Conservation (phyloP, 176 grass and related monocot genomes). For the Zoysia pacifica region DNA sequence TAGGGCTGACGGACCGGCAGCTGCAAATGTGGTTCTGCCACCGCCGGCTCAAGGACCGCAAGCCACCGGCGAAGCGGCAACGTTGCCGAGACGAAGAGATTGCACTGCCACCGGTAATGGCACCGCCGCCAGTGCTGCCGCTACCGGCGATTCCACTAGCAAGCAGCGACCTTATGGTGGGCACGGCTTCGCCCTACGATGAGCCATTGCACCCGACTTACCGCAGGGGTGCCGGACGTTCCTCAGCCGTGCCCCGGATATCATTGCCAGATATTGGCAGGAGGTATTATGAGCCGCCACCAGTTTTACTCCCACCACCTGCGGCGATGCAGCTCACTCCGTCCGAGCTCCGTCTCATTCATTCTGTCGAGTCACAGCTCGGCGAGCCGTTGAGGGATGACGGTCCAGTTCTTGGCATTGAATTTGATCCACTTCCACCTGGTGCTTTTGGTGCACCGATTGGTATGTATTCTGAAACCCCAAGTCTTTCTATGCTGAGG, state of each 20-base stretch:
- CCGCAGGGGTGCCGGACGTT: slow-evolving; percentile 47
- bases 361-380: slow-evolving; percentile 75
- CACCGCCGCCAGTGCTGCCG: slow-evolving; percentile 41
- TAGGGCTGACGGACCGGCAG: slow-evolving; percentile 83
- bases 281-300: slow-evolving; percentile 68
- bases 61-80: slow-evolving; percentile 57
- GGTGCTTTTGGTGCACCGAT: slow-evolving; percentile 94
- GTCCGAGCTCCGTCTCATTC: slow-evolving; percentile 51
- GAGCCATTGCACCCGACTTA: slow-evolving; percentile 36
- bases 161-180: slow-evolving; percentile 42
- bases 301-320: slow-evolving; percentile 42
- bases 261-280: slow-evolving; percentile 46
- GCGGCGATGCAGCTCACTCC: slow-evolving; percentile 44
- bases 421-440: slow-evolving; percentile 90
- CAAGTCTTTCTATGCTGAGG: neutral
- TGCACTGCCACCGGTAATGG: slow-evolving; percentile 1
- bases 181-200: slow-evolving; percentile 29
- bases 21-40: slow-evolving; percentile 99
- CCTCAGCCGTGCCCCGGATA: slow-evolving; percentile 73
- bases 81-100: slow-evolving; percentile 57
- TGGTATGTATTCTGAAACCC: slow-evolving; percentile 53
- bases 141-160: slow-evolving; percentile 39
- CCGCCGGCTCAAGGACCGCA: slow-evolving; percentile 89
- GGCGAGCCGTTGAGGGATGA: slow-evolving; percentile 82
- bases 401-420: slow-evolving; percentile 76